Conservation (phyloP, 106 monocot species). For the Platanthera guangdongensis region DNA sequence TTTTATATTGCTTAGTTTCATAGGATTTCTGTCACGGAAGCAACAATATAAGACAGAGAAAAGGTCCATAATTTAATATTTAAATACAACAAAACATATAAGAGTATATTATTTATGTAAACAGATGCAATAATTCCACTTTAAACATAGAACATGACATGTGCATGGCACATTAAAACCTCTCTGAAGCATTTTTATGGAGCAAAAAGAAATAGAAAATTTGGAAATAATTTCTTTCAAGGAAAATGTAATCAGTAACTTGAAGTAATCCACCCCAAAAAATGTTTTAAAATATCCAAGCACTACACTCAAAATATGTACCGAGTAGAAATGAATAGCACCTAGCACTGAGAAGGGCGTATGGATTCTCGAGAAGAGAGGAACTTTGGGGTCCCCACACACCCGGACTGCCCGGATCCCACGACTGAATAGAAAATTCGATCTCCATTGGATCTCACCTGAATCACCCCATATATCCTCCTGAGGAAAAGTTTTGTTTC, state of each 20-base stretch:
- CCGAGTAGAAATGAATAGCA: too few species aligned
- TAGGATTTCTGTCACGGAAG: slow-evolving; percentile 79
- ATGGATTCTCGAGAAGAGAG: too few species aligned
- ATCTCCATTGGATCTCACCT: too few species aligned
- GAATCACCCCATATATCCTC: too few species aligned
- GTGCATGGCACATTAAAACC: not conserved
- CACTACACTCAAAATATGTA: not conserved
- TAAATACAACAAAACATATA: not conserved
- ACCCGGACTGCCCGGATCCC: too few species aligned
- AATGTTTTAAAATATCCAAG: not conserved
- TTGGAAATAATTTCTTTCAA: not conserved
- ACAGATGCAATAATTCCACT: not conserved
- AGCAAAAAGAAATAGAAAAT: not conserved
- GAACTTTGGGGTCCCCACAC: too few species aligned
- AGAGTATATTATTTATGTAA: not conserved
- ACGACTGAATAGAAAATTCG: too few species aligned
- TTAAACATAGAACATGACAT: not conserved
- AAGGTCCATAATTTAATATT: not conserved
- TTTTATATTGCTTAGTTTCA: slow-evolving; percentile 97
- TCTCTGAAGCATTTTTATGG: not conserved
- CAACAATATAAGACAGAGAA: not conserved
- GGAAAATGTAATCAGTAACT: not conserved
- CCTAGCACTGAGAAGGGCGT: too few species aligned
- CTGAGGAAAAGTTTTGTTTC: too few species aligned
- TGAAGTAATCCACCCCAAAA: not conserved